These are phyloP conservation scores for Coprinellus micaceus DNA, from an alignment of 768 basidiomycete genomes.

Conservation along the genomic window DNA sequence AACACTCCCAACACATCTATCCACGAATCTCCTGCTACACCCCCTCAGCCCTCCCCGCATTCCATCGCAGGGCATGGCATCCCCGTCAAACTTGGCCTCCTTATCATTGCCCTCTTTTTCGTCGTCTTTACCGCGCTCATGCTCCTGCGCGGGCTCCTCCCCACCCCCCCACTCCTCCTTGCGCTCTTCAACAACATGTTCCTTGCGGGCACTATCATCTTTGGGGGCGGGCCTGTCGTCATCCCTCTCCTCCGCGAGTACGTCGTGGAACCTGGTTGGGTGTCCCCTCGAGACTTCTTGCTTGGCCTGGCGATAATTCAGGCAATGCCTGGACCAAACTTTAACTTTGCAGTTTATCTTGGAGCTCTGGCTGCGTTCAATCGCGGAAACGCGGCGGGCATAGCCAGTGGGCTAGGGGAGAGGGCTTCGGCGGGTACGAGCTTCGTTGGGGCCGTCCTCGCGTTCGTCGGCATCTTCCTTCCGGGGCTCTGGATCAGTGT, in stretches of 20 bases:
- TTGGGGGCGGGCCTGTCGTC: slow-evolving; percentile 56
- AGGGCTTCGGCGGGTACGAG: slow-evolving; percentile 25
- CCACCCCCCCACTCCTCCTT: slow-evolving; percentile 24
- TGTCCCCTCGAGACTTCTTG: slow-evolving; percentile 50
- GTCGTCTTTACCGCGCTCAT: slow-evolving; percentile 26
- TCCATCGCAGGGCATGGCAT: slow-evolving; percentile 20
- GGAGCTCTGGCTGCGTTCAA: slow-evolving; percentile 38
- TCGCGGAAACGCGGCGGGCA: slow-evolving; percentile 12
- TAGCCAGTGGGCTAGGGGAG: too few species aligned
- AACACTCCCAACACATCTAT: not conserved
- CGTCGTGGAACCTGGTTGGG: slow-evolving; percentile 48
- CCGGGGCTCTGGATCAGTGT: slow-evolving; percentile 41
- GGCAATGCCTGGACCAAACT: slow-evolving; percentile 52
- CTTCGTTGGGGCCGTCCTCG: slow-evolving; percentile 43
- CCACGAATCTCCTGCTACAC: not conserved
- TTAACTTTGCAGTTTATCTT: slow-evolving; percentile 52
- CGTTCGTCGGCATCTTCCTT: slow-evolving; percentile 46
- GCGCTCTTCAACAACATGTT: slow-evolving; percentile 44
- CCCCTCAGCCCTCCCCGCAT: not conserved
- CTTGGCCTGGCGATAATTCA: slow-evolving; percentile 49
- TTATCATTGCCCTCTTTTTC: slow-evolving; percentile 24
- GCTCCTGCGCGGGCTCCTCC: slow-evolving; percentile 24
- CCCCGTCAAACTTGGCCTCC: slow-evolving; percentile 22
- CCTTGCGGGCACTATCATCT: slow-evolving; percentile 46
- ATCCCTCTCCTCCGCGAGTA: slow-evolving; percentile 51